Conservation (phyloP, 140 eudicot species). For the Bidens hawaiensis region DNA sequence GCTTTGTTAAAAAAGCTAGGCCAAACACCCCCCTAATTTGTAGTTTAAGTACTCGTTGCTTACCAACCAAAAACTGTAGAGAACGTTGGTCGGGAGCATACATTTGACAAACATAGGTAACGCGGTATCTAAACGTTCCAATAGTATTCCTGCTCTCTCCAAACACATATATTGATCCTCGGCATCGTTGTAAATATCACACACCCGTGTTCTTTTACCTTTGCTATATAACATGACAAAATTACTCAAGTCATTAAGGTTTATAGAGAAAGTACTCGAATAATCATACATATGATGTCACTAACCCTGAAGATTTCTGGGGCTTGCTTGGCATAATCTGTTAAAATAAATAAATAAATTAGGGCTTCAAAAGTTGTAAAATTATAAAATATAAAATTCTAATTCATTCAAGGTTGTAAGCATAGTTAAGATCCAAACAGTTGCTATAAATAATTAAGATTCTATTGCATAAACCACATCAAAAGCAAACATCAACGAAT, state of each 20-base stretch:
- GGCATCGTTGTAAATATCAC: slow-evolving; percentile 15
- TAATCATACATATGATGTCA: not conserved
- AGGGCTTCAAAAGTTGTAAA: not conserved
- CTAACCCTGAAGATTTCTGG: slow-evolving; percentile 9
- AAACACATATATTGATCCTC: slow-evolving; percentile 25
- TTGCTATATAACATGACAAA: not conserved
- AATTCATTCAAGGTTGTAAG: not conserved
- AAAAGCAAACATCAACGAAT: not conserved
- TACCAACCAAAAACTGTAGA: slow-evolving; percentile 18
- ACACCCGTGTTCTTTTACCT: slow-evolving; percentile 14
- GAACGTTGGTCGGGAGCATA: slow-evolving; percentile 17
- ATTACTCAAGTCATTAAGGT: not conserved
- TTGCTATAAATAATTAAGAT: not conserved
- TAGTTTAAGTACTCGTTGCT: slow-evolving; percentile 1
- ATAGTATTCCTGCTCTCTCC: slow-evolving; percentile 16
- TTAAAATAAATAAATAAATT: not conserved
- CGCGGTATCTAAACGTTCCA: slow-evolving; percentile 10
- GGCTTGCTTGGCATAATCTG: slow-evolving; percentile 5
- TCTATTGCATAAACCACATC: not conserved
- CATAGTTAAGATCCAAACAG: not conserved
- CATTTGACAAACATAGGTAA: slow-evolving; percentile 12
- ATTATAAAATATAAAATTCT: too few species aligned
- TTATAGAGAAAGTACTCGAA: not conserved
- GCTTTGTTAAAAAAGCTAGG: too few species aligned
- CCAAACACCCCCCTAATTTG: too few species aligned